Evolutionary conservation across 805 yeast genomes (phyloP).

Genomic region (Saturnispora zaruensis): DNA sequence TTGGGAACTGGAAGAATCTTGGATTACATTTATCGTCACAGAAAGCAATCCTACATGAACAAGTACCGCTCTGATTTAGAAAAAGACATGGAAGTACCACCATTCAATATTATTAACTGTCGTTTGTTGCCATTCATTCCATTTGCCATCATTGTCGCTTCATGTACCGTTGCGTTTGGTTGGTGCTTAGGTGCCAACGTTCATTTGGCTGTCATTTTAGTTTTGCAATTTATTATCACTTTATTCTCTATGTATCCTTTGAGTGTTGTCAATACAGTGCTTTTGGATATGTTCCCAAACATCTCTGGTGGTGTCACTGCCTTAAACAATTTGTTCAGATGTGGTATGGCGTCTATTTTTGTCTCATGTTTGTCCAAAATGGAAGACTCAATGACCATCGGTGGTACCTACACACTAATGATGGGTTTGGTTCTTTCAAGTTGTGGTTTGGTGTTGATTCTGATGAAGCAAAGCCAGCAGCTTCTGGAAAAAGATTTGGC

Average conservation of each 20-base stretch:
- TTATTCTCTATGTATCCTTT: slow-evolving; percentile 50
- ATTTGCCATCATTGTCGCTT: slow-evolving; percentile 35
- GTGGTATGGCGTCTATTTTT: slow-evolving; percentile 63
- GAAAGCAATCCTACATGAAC: slow-evolving; percentile 26
- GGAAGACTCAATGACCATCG: slow-evolving; percentile 49
- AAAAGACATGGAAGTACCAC: slow-evolving; percentile 19
- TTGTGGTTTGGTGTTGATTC: slow-evolving; percentile 10
- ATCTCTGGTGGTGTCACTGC: slow-evolving; percentile 70
- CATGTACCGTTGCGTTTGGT: slow-evolving; percentile 46
- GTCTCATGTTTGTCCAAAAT: slow-evolving; percentile 59
- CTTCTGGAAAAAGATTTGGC: slow-evolving; percentile 8
- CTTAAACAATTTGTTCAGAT: slow-evolving; percentile 61
- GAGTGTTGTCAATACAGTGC: slow-evolving; percentile 51
- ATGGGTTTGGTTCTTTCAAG: slow-evolving; percentile 35
- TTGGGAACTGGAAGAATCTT: slow-evolving; percentile 48
- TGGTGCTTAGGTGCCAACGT: slow-evolving; percentile 56
- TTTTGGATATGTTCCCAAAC: slow-evolving; percentile 70
- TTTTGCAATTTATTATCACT: slow-evolving; percentile 50
- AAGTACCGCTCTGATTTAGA: slow-evolving; percentile 14
- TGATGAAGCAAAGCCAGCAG: slow-evolving; percentile 17
- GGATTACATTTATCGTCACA: slow-evolving; percentile 40
- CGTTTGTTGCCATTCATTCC: slow-evolving; percentile 41
- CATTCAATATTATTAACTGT: slow-evolving; percentile 47
- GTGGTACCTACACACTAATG: slow-evolving; percentile 74
- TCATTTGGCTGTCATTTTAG: slow-evolving; percentile 46